Percentiles rank a stretch among this genome's conserved stretches.
Conservation (phyloP, 1,284 basidiomycete species). For the Athelia sp. region DNA sequence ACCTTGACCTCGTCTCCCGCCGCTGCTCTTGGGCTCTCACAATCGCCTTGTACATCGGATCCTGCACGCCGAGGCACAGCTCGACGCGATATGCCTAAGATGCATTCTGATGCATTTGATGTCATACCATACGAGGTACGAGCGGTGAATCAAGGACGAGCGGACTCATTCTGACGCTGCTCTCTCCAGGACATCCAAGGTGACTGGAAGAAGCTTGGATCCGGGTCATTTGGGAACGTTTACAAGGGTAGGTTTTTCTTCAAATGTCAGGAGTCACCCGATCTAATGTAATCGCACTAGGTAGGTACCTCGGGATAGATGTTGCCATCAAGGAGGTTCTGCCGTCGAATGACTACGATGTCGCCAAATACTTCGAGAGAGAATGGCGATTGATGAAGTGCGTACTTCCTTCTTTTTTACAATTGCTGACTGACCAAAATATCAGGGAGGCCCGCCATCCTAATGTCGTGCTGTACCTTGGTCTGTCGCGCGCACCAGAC, state of each 20-base stretch:
- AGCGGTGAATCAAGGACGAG: not conserved
- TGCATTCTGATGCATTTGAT: slow-evolving; percentile 68
- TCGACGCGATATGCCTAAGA: slow-evolving; percentile 1
- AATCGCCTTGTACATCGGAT: no score
- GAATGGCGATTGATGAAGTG: slow-evolving; percentile 96
- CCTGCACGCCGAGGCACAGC: not conserved
- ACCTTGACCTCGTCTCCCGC: no score
- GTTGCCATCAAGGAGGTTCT: slow-evolving; percentile 96
- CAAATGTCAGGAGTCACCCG: not conserved
- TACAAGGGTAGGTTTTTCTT: slow-evolving; percentile 62
- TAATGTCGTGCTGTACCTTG: slow-evolving; percentile 93
- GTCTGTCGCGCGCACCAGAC: slow-evolving; percentile 82
- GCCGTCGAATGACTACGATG: slow-evolving; percentile 85
- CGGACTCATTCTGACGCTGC: slow-evolving; percentile 5
- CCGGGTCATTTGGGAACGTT: slow-evolving; percentile 91
- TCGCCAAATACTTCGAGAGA: slow-evolving; percentile 95
- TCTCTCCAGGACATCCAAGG: slow-evolving; percentile 75
- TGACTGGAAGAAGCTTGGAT: slow-evolving; percentile 83
- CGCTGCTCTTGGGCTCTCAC: no score
- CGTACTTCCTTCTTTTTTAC: slow-evolving; percentile 13
- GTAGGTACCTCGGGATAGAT: slow-evolving; percentile 89
- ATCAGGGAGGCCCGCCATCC: slow-evolving; percentile 78
- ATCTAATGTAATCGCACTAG: slow-evolving; percentile 32
- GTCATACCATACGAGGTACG: slow-evolving; percentile 75
- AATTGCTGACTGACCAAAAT: not conserved